These are phyloP conservation scores for Pelargonium exstipulatum DNA, from an alignment of 441 rosid species.

Conservation along the genomic window DNA sequence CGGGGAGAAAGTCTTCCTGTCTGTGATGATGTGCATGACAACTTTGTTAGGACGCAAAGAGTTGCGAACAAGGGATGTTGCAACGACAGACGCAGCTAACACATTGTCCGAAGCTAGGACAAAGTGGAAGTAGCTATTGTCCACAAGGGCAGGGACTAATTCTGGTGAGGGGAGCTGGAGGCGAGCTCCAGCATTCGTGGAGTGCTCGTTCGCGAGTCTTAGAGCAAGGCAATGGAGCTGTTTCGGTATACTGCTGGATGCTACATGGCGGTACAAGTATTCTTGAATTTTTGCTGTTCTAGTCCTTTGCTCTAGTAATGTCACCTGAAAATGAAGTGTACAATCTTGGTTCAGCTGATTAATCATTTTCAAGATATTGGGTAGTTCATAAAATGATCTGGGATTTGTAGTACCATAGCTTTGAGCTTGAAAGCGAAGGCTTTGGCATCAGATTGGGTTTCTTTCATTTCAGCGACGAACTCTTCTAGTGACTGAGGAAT, in stretches of 20 bases:
- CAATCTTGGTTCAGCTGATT: too few species aligned
- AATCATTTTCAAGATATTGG: too few species aligned
- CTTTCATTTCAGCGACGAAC: slow-evolving; percentile 59
- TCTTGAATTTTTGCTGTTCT: slow-evolving; percentile 93
- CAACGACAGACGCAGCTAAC: slow-evolving; percentile 85
- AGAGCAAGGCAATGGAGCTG: slow-evolving; percentile 86
- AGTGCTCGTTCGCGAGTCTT: slow-evolving; percentile 77
- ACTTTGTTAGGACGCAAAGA: slow-evolving; percentile 54
- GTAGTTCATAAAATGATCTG: not conserved
- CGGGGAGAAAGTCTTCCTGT: slow-evolving; percentile 80
- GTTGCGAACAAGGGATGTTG: slow-evolving; percentile 62
- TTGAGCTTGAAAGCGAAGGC: slow-evolving; percentile 77
- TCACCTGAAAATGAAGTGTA: slow-evolving; percentile 37
- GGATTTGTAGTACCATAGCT: slow-evolving; percentile 53
- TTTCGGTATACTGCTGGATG: slow-evolving; percentile 94
- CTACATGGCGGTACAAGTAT: slow-evolving; percentile 83
- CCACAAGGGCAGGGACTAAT: slow-evolving; percentile 77
- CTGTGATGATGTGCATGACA: slow-evolving; percentile 86
- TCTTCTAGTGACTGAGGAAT: slow-evolving; percentile 84
- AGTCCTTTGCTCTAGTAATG: slow-evolving; percentile 79
- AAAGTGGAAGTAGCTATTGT: slow-evolving; percentile 71
- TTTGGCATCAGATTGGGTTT: slow-evolving; percentile 54
- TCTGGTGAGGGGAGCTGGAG: slow-evolving; percentile 83
- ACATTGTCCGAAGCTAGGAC: slow-evolving; percentile 90
- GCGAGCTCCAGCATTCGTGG: slow-evolving; percentile 88